Evolutionary conservation across 2,329 filamentous ascomycete genomes (phyloP), one percentile per base, ranked within the genome.

Genomic region (Trichoderma lentiforme): DNA sequence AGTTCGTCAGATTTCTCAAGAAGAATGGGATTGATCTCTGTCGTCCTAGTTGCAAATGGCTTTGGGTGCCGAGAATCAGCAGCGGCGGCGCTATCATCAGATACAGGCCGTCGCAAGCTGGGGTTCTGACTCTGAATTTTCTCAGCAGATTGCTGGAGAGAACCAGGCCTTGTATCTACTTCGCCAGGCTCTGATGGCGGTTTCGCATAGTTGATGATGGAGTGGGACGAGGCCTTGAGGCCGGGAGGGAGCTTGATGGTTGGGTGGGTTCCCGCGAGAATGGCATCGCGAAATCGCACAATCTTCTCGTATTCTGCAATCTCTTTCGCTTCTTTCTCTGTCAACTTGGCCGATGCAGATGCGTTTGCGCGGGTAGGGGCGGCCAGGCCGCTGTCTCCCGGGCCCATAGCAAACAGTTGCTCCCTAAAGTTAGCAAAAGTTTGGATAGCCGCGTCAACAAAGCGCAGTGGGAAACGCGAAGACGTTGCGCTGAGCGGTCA

Each of bases 1-100:
- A 97, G 85, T 79, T 93, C 90, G 79, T 94, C 92, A 76, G 94
- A 95, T 82, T 97, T 97, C 79, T 93, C 91, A 81, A 97, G 86
- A 76, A 97, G 86, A 73, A 97, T 90, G 64, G 94, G 93, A 80
- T 97, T 90, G 83, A 96, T 92, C 81, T 91, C 90, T 73, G 90
- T 89, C 74, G 86, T 88, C 72, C 84, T 82, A 75, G 86, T 82
- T 73, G 53, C 62, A 64, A 69, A 61, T 53, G 60, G 32, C 57
- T 60, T 70, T 53, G 47, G 30, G 30, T 47, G 21, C 26, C 60
- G 56, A 32, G 57, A 32, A 51, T 28, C 62, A 62, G 57, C 12
- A 11, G 57, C 47, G 8, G 43, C 4, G 28, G 57, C 69, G 61
- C 26, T 11, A 30, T 24, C 62, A 15, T 58, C 57, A 34, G 57